Percentiles rank a stretch among this genome's conserved stretches.
Conservation (phyloP, 2,329 filamentous ascomycete species). For the Clarireedia monteithiana region DNA sequence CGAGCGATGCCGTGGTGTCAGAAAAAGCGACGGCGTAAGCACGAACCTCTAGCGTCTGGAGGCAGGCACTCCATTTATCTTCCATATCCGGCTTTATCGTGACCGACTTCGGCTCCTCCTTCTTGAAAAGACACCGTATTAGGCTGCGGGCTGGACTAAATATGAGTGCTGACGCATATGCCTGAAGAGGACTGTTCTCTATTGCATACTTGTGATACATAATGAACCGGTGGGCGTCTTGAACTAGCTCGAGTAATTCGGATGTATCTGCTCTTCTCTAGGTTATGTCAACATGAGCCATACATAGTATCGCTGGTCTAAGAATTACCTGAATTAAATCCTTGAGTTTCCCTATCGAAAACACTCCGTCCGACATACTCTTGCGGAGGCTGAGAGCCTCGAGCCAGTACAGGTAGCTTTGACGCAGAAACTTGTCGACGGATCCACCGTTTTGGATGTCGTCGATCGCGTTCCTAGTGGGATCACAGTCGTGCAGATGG, state of each 20-base stretch:
- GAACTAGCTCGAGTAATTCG: not conserved
- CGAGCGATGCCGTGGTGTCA: too few species aligned
- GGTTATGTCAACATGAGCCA: not conserved
- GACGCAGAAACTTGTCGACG: constrained; percentile 23
- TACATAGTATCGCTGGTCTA: not conserved
- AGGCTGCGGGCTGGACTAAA: not conserved
- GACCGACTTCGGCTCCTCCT: not conserved
- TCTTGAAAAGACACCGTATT: not conserved
- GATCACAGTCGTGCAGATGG: constrained; percentile 16
- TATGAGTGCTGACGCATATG: not conserved
- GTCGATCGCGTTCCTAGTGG: not conserved
- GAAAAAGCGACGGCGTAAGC: not conserved
- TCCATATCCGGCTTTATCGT: not conserved
- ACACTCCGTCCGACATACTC: not conserved
- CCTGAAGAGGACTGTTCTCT: not conserved
- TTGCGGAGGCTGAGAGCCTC: constrained; percentile 19
- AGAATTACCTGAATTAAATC: not conserved
- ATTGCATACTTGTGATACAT: not conserved
- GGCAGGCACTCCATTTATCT: not conserved
- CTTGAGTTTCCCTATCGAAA: not conserved
- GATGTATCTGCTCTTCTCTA: not conserved
- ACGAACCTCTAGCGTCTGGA: not conserved
- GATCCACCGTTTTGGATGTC: not conserved
- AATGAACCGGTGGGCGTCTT: not conserved
- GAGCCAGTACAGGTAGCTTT: constrained; percentile 31